A percentile compares a stretch with the other conserved stretches of the same genome.
Evolutionary conservation across 2,329 filamentous ascomycete genomes (phyloP).

Genomic region (Thielaviopsis ethacetica): DNA sequence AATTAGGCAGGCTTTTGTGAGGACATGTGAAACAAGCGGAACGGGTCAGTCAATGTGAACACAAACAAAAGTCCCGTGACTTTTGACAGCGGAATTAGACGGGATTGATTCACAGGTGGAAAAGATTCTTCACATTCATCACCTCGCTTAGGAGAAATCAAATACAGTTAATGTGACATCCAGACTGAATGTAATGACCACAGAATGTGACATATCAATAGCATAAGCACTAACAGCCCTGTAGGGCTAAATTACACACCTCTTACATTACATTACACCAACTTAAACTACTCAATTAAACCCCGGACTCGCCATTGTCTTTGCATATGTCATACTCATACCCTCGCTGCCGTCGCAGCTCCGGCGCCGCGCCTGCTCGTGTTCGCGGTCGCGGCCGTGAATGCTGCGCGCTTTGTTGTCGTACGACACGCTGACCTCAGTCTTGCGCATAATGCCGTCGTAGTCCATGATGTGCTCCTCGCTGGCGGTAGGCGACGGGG

Average conservation of each 20-base stretch:
- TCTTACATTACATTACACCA: too few relatives aligned
- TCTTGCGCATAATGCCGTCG: conserved; percentile 24
- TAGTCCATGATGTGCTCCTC: conserved; percentile 25
- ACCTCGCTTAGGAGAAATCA: too few relatives aligned
- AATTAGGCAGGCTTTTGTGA: background rate
- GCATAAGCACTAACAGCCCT: too few relatives aligned
- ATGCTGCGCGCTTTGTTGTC: conserved; percentile 10
- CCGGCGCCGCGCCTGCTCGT: background rate
- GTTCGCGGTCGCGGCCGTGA: too few relatives aligned
- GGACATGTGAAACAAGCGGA: background rate
- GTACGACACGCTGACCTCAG: conserved; percentile 17
- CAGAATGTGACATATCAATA: too few relatives aligned
- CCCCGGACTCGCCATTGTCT: background rate
- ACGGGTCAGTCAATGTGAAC: background rate
- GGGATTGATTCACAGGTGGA: background rate
- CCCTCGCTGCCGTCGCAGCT: background rate
- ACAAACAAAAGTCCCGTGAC: background rate
- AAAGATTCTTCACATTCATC: background rate
- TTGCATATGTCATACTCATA: background rate
- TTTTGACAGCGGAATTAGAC: background rate
- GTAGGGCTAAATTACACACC: too few relatives aligned
- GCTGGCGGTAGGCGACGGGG: conserved; percentile 19
- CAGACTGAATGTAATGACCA: too few relatives aligned
- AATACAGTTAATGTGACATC: too few relatives aligned
- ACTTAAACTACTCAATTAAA: background rate